Evolutionary conservation across 2,329 filamentous ascomycete species (phyloP), one percentile per base, ranked within the genome.

Genomic region (Meredithiella fracta): DNA sequence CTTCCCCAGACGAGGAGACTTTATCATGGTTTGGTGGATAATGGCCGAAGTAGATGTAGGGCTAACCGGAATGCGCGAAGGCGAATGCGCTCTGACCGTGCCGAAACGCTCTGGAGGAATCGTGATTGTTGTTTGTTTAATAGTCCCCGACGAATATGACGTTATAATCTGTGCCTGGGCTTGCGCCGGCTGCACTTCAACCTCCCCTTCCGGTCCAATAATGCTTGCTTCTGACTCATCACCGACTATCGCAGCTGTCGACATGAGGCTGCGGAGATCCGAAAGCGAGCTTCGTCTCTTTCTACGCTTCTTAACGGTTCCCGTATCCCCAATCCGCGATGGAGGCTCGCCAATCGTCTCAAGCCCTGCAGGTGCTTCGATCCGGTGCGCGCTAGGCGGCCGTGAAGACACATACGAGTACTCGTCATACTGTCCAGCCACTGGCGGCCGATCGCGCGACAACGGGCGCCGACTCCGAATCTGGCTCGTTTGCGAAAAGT

Each of bases 231-330:
- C 57, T 7, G 57, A 59, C 1, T 69, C 65, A 23, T 68, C 66
- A 11, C 63, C 29, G 29, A 34, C 64, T 0, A 83, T 67, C 9
- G 72, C 76, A 7, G 82, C 73, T 56, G 79, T 74, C 42, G 75
- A 76, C 69, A 91, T 82, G 17, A 86, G 71, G 56, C 72, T 76
- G 62, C 81, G 85, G 51, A 97, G 74, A 66, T 97, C 91, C 3
- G 90, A 95, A 44, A 97, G 71, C 25, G 90, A 96, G 69, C 90
- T 96, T 65, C 91, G 82, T 56, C 91, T 78, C 72, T 94, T 96
- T 61, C 44, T 56, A 70, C 83, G 90, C 65, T 78, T 82, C 47
- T 72, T 69, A n/a, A 66, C 66, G 61, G 71, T 75, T 1, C 65
- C 59, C 61, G 7, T 63, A n/a, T 37, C 25, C 6, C 29, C 34